Conservation (phyloP, 805 yeast species). For the Myxozyma melibiosi region DNA sequence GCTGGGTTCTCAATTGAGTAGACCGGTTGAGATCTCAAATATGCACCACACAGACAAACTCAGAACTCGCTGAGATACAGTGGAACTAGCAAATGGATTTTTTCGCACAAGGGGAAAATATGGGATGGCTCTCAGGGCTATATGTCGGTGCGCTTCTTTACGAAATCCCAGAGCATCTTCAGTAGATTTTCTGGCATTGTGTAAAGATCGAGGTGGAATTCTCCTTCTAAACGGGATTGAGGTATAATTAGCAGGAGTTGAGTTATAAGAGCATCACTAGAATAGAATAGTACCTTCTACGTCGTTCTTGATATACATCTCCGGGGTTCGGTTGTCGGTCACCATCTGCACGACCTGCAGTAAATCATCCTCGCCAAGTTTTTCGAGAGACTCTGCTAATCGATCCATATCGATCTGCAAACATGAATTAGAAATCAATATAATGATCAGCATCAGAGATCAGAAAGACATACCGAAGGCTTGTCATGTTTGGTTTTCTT, state of each 20-base stretch:
- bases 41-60: too few species aligned
- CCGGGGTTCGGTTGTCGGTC: slow-evolving; percentile 90
- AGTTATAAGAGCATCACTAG: not conserved
- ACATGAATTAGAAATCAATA: slow-evolving; percentile 30
- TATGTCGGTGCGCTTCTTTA: slow-evolving; percentile 47
- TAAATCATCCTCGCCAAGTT: slow-evolving; percentile 87
- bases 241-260: not conserved
- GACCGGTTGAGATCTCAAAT: too few species aligned
- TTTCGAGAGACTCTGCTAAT: slow-evolving; percentile 85
- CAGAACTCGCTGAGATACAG: too few species aligned
- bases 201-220: slow-evolving; percentile 92
- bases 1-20: too few species aligned
- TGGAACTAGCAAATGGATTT: too few species aligned
- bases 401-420: slow-evolving; percentile 74
- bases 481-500: slow-evolving; percentile 48
- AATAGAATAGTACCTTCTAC: slow-evolving; percentile 55
- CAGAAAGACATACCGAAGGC: slow-evolving; percentile 44
- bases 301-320: slow-evolving; percentile 93
- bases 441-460: not conserved
- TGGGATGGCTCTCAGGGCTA: too few species aligned
- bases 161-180: slow-evolving; percentile 93
- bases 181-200: slow-evolving; percentile 89
- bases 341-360: slow-evolving; percentile 97
- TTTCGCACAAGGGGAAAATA: too few species aligned
- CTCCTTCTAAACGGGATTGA: slow-evolving; percentile 69